Conservation (phyloP, 495 filamentous ascomycete genomes). For the Penicillium ochrochloron region DNA sequence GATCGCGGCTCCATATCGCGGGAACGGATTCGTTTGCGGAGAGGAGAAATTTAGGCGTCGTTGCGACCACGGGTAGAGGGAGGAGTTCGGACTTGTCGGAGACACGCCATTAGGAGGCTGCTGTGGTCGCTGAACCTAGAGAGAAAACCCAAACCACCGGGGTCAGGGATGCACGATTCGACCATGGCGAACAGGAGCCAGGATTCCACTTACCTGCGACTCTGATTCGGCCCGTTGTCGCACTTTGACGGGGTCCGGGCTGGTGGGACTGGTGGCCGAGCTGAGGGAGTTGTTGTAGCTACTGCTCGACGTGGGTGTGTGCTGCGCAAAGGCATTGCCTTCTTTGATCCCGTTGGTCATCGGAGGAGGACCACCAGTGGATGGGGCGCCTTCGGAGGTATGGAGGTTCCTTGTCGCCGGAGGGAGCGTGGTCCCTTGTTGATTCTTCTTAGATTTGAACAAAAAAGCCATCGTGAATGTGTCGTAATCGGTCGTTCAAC, state of each 20-base stretch:
- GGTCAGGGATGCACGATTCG: slow-evolving; percentile 21
- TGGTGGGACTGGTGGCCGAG: slow-evolving; percentile 54
- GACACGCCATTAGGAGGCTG: slow-evolving; percentile 41
- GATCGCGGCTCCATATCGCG: slow-evolving; percentile 95
- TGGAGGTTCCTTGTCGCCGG: slow-evolving; percentile 57
- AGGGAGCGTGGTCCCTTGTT: slow-evolving; percentile 53
- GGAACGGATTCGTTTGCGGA: slow-evolving; percentile 85
- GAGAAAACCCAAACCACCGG: not conserved
- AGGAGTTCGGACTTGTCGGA: slow-evolving; percentile 52
- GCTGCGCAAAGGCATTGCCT: slow-evolving; percentile 42
- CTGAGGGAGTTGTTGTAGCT: slow-evolving; percentile 70
- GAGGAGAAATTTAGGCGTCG: slow-evolving; percentile 83
- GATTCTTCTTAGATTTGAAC: slow-evolving; percentile 65
- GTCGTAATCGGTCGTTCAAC: slow-evolving; percentile 48
- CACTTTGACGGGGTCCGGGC: slow-evolving; percentile 55
- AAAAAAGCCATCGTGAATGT: slow-evolving; percentile 62
- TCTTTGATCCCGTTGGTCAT: slow-evolving; percentile 48
- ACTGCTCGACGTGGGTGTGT: slow-evolving; percentile 63
- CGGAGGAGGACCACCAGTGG: slow-evolving; percentile 31
- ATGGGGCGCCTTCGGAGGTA: slow-evolving; percentile 49
- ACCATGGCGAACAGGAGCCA: not conserved
- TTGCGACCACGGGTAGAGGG: slow-evolving; percentile 96
- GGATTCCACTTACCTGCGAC: slow-evolving; percentile 46
- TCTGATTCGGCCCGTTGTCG: slow-evolving; percentile 58
- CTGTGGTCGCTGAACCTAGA: slow-evolving; percentile 41